Base-by-base conservation (phyloP, 1,139 yeast genomes). In the Debaryomyces robertsiae region DNA sequence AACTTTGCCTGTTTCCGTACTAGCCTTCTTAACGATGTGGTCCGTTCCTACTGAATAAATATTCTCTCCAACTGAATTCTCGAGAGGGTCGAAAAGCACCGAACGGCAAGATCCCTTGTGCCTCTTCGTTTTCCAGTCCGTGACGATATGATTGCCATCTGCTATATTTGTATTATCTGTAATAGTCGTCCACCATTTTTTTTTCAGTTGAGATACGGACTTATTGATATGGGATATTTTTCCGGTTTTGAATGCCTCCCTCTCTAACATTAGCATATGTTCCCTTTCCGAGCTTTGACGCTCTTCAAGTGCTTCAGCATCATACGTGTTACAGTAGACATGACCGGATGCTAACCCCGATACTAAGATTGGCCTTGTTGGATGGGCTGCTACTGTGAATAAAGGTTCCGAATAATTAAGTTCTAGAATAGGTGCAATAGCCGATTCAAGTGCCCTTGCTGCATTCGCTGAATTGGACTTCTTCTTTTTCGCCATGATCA, bases 61-160 rank as follows among this genome's bases (percentile, higher is more conserved):
- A 38, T 57, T 52, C 13, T 79, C 77, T 3, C 90, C 90, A 0
- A 75, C 65, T 10, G 67, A 61, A 11, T 51, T 44, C 36, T 61
- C 69, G 28, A 68, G 60, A 2, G 79, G 76, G 47, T 85, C 91
- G 58, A 88, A 84, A 11, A 79, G 67, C 5, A 89, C 67, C 6
- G 85, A 81, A 32, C 98, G 67, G 47, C 95, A 88, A 45, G 96
- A 85, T 1, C 91, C 93, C 61, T 89, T 89, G 59, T 93, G 98
- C 55, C 98, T 76, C 55, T 81, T 87, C 0, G 98, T 90, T 44
- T 84, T 78, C 98, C 98, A 93, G 29, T 71, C 47, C n/a, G 69
- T 56, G 3, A 60, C 61, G 3, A 79, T 58, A 3, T 60, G 57
- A 13, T 63, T 60, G 3, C 55, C 65, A n/a, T 56, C 60, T 4